Conservation (phyloP, 352 stramenopile species). For the Globisporangium okanoganense region DNA sequence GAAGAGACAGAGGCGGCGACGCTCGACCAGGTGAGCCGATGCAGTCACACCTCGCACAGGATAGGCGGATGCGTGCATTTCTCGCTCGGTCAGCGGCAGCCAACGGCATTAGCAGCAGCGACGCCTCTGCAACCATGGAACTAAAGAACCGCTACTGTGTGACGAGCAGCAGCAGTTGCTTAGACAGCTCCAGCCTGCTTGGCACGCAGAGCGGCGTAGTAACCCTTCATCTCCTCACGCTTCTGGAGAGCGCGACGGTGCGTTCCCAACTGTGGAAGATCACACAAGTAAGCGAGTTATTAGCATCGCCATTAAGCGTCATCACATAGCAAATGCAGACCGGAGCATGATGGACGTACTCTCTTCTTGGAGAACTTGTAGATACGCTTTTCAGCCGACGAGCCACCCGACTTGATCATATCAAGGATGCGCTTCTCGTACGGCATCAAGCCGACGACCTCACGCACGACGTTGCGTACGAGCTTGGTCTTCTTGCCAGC, state of each 20-base stretch:
- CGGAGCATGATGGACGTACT: slow-evolving; percentile 49
- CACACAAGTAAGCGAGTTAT: not conserved
- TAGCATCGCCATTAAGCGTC: not conserved
- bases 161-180: slow-evolving; percentile 20
- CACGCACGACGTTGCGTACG: slow-evolving; percentile 94
- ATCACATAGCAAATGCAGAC: not conserved
- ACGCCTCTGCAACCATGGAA: slow-evolving; percentile 33
- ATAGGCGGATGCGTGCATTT: not conserved
- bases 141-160: slow-evolving; percentile 23
- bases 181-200: slow-evolving; percentile 86
- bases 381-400: slow-evolving; percentile 97
- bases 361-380: slow-evolving; percentile 99
- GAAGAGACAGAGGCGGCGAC: slow-evolving; percentile 37
- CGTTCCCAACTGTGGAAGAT: slow-evolving; percentile 85
- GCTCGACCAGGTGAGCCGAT: not conserved
- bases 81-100: slow-evolving; percentile 11
- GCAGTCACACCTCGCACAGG: not conserved
- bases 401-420: slow-evolving; percentile 99
- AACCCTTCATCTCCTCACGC: slow-evolving; percentile 98
- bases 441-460: slow-evolving; percentile 97
- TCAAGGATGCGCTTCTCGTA: slow-evolving; percentile 99
- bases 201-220: slow-evolving; percentile 96
- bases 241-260: slow-evolving; percentile 98
- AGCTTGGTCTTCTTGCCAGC: slow-evolving; percentile 94
- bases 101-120: slow-evolving; percentile 14